phyloP scores from a whole-genome alignment of 352 stramenopile genomes.

The Pythium guiyangense region DNA sequence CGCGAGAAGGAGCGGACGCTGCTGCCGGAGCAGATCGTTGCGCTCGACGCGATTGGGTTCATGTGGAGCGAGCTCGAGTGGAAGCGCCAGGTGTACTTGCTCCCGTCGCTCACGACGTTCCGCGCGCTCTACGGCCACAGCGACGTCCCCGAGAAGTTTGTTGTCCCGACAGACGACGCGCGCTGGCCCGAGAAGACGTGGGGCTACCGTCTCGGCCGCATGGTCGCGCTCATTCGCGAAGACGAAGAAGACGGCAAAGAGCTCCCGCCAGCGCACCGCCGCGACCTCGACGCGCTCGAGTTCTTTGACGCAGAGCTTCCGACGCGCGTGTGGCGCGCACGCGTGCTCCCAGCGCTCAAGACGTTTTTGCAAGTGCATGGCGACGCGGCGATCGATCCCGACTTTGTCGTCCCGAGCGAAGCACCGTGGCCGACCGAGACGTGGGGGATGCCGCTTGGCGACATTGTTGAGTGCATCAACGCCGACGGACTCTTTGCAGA shows the following conservation, averaged over 20 bases:
- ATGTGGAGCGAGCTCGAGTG: slow-evolving; percentile 66
- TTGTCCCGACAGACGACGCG: slow-evolving; percentile 17
- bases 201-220: slow-evolving; percentile 18
- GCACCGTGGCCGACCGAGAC: slow-evolving; percentile 33
- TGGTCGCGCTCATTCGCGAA: slow-evolving; percentile 15
- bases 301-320: slow-evolving; percentile 33
- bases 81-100: slow-evolving; percentile 57
- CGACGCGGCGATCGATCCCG: slow-evolving; percentile 28
- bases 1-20: slow-evolving; percentile 42
- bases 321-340: slow-evolving; percentile 26
- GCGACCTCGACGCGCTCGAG: slow-evolving; percentile 29
- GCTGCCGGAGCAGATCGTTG: slow-evolving; percentile 18
- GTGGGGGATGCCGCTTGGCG: slow-evolving; percentile 43
- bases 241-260: not conserved
- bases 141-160: slow-evolving; percentile 31
- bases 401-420: slow-evolving; percentile 56
- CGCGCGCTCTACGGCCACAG: slow-evolving; percentile 29
- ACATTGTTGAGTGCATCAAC: slow-evolving; percentile 48
- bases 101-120: slow-evolving; percentile 34
- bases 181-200: slow-evolving; percentile 19
- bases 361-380: slow-evolving; percentile 25
- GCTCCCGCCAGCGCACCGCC: not conserved
- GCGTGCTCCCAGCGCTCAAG: slow-evolving; percentile 37
- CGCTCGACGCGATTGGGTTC: slow-evolving; percentile 59
- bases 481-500: slow-evolving; percentile 34